Percentiles rank a stretch among this genome's conserved stretches.
phyloP scores from a whole-genome alignment of 75 land plant species.

The Selaginella tamariscina region DNA sequence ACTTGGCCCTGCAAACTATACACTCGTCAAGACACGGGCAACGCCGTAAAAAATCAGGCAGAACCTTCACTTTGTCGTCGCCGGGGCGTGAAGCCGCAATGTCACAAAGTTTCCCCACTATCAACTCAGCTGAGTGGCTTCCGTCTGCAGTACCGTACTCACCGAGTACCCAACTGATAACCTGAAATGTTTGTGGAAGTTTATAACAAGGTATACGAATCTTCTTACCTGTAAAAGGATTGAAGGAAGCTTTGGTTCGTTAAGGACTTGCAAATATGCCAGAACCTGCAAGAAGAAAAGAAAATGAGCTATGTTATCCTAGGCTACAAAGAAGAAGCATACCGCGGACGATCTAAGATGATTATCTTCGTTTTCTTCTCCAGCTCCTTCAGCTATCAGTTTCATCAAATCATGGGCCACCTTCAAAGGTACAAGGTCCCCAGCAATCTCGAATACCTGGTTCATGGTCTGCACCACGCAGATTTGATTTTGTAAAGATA shows the following conservation, averaged over 20 bases:
- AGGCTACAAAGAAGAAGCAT: conserved; percentile 18
- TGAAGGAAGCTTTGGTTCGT: conserved; percentile 90
- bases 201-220: neutral
- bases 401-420: conserved; percentile 96
- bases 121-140: conserved; percentile 70
- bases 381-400: conserved; percentile 96
- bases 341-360: conserved; percentile 92
- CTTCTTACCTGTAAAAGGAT: conserved; percentile 67
- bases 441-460: conserved; percentile 97
- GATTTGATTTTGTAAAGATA: neutral
- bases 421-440: conserved; percentile 77
- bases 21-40: neutral
- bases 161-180: conserved; percentile 96
- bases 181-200: conserved; percentile 29
- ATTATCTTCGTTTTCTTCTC: conserved; percentile 79
- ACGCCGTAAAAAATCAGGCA: neutral
- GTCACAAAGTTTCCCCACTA: conserved; percentile 86
- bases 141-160: conserved; percentile 99
- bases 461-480: conserved; percentile 78
- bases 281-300: conserved; percentile 52
- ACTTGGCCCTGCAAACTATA: conserved; percentile 67
- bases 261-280: conserved; percentile 77
- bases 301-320: neutral
- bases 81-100: conserved; percentile 79
- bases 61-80: conserved; percentile 76